Base-by-base conservation (phyloP, 2,329 filamentous ascomycete species). In the Penicillium corylophilum region DNA sequence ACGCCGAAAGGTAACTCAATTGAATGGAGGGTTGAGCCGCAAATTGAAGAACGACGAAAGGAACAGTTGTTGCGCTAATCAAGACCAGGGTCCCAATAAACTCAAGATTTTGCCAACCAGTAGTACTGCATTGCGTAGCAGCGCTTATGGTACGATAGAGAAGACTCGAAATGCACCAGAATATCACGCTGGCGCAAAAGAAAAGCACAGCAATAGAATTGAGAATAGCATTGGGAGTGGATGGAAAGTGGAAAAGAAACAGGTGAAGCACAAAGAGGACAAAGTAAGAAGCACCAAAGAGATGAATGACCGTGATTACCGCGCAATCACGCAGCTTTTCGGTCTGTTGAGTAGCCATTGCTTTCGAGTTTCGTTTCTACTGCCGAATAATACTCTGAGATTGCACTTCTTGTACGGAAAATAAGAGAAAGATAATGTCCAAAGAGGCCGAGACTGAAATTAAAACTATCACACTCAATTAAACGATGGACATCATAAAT, bases 201-300 rank as follows among this genome's bases (percentile, higher is more conserved):
- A 50, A 36, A 50, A 53, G 44, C 28, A 55, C 46, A 22, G 43
- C 48, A 26, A 55, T 35, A 20, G 44, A 39, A 44, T 44, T 31
- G 31, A 44, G 10, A 26, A 57, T 55, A 29, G 33, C 33, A 18
- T 48, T 46, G 39, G 46, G 45, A 26, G 35, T 47, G 10, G 50
- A 46, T 18, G 48, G 55, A 41, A 55, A 55, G 41, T 53, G 50
- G 24, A 44, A 53, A 18, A 53, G 23, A 12, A 49, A 40, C 28
- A 53, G 44, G 22, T 48, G 46, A 18, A 50, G 26, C 9, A 52
- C 29, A 23, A 55, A 49, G 31, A 55, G 29, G 31, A 38, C n/a
- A 28, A 50, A 55, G 18, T 55, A 55, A 20, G 36, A 53, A 26
- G 45, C 28, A 10, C 55, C 49, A 40, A 57, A 48, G n/a, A 54